phyloP scores from a whole-genome alignment of 2,329 filamentous ascomycete genomes.

The Venturiaceae sp. region DNA sequence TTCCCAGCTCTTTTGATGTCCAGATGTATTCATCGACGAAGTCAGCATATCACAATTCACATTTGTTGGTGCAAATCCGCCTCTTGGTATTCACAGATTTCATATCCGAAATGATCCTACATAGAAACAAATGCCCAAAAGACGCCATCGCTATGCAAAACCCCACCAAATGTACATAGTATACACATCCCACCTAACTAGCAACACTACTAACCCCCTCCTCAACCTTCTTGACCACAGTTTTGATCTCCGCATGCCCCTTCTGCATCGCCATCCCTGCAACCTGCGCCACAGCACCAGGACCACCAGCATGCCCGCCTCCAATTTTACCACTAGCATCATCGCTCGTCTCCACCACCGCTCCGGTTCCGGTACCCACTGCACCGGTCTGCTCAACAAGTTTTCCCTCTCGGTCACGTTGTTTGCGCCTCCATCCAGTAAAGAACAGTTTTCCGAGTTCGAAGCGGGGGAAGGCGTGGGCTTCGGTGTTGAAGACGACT shows the following conservation, averaged over 20 bases:
- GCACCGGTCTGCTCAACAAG: background rate
- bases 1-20: no score
- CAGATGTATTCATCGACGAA: no score
- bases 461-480: slow-evolving; percentile 82
- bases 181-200: background rate
- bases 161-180: background rate
- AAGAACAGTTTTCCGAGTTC: slow-evolving; percentile 52
- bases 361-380: background rate
- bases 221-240: background rate
- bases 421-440: slow-evolving; percentile 10
- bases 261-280: background rate
- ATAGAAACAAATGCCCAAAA: no score
- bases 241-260: background rate
- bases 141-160: background rate
- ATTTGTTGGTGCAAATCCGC: no score
- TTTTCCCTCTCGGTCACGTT: background rate
- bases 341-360: background rate
- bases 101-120: no score
- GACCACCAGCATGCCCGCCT: background rate
- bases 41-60: no score
- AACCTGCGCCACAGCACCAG: background rate
- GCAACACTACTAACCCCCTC: background rate
- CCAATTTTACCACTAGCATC: background rate
- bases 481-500: slow-evolving; percentile 92
- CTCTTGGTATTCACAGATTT: no score